Evolutionary conservation across 2,329 filamentous ascomycete genomes (phyloP), one percentile per base, ranked within the genome.

Genomic region (Coniochaeta sp.): DNA sequence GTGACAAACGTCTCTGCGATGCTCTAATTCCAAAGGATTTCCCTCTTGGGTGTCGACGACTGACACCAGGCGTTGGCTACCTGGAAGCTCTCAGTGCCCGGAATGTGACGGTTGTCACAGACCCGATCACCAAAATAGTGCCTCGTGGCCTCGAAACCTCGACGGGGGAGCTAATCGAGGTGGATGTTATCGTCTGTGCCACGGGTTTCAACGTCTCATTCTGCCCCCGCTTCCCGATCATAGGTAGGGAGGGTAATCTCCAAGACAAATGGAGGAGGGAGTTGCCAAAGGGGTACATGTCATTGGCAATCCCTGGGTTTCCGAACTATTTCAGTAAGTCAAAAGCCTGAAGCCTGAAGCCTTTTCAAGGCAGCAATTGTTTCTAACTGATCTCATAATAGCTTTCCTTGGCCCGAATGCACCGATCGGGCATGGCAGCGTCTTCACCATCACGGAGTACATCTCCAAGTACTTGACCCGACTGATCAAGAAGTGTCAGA

Each of bases 1-100:
- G 33, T 17, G 43, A 56, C 5, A 34, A 36, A 36, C 24, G 54
- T 5, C 31, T 61, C 19, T 16, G 26, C 14, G 58, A 58, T 19
- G 24, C 44, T 22, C 22, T 62, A n/a, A 56, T 62, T 26, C 61
- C 61, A 34, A 59, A 59, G 16, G 36, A 59, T 50, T 62, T 58
- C 43, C 26, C 38, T 17, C 19, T 60, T 16, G 58, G 58, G 6
- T 62, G 61, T 28, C 40, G 58, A 50, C 12, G 60, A 7, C 47
- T 47, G 2, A 61, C 62, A 3, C 62, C 62, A 19, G 62, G 62
- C 8, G 50, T 57, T 2, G 60, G 60, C 17, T 63, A 36, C 44
- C 44, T 63, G 6, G 62, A 63, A 28, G 57, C 62, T 5, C 60
- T 63, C 14, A n/a, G 22, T 11, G 22, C 40, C 16, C 14, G 12